Percentiles rank a stretch among this genome's conserved stretches.
Evolutionary conservation across 192 early-diverging fungal genomes (phyloP).

Genomic region (Helicostylum pulchrum): DNA sequence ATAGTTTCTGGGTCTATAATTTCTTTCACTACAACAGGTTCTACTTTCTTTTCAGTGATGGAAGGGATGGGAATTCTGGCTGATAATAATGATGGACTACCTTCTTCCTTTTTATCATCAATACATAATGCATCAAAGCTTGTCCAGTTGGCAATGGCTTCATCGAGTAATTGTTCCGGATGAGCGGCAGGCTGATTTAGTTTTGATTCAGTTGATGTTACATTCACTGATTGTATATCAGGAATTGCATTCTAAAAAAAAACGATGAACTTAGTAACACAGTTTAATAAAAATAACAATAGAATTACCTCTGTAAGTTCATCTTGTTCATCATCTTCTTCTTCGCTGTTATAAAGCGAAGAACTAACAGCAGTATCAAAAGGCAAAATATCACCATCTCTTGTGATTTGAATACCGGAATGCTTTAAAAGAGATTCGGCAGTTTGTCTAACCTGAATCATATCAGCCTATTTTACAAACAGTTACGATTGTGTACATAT

Average conservation of each 20-base stretch:
- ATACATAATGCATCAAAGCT: constrained; percentile 17
- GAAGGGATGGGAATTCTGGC: constrained; percentile 1
- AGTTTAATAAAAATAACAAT: background rate
- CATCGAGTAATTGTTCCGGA: constrained; percentile 15
- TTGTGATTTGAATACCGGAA: constrained; percentile 13
- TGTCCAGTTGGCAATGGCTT: constrained; percentile 23
- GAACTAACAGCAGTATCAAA: background rate
- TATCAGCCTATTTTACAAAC: background rate
- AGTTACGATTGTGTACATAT: background rate
- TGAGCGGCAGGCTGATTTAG: background rate
- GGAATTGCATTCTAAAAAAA: constrained; percentile 2
- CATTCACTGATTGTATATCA: background rate
- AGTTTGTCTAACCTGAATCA: background rate
- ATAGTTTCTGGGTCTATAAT: constrained; percentile 10
- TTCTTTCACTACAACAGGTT: constrained; percentile 7
- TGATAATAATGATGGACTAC: background rate
- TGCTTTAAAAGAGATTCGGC: background rate
- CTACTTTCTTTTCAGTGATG: background rate
- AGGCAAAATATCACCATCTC: constrained; percentile 1
- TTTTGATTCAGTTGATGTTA: background rate
- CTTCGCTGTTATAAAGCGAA: background rate
- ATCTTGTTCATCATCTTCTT: background rate
- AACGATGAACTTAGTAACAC: background rate
- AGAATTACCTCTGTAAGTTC: background rate
- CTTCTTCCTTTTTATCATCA: background rate